Evolutionary conservation across 306 rosid genomes (phyloP).

Genomic region (Elaeagnus macrophylla): DNA sequence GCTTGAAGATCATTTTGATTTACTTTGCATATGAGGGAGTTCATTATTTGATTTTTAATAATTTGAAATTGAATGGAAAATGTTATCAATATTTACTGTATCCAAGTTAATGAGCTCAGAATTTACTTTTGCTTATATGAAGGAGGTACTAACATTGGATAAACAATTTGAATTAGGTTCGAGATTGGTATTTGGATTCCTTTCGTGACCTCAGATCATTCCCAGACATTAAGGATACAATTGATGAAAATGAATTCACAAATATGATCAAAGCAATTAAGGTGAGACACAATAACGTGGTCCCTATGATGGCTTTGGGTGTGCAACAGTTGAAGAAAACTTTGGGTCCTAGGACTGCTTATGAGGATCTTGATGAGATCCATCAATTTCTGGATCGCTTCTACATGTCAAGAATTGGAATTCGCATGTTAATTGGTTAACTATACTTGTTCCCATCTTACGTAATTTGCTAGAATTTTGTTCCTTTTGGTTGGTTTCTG

Average conservation of each 20-base stretch:
- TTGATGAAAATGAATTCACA: conserved; percentile 65
- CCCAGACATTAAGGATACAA: conserved; percentile 61
- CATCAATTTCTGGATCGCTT: conserved; percentile 90
- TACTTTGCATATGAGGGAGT: conserved; percentile 3
- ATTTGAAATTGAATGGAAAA: no score
- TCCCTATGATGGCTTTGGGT: conserved; percentile 93
- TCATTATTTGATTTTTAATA: no score
- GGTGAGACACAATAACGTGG: conserved; percentile 97
- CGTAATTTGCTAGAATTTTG: conserved; percentile 5
- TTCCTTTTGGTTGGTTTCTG: conserved; percentile 5
- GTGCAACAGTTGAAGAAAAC: conserved; percentile 89
- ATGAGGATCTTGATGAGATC: conserved; percentile 65
- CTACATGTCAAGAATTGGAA: conserved; percentile 97
- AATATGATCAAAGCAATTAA: conserved; percentile 88
- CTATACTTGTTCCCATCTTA: conserved; percentile 11
- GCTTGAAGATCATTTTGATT: neutral
- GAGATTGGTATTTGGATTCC: conserved; percentile 93
- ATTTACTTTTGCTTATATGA: neutral
- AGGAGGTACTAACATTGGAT: conserved; percentile 3
- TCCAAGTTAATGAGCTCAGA: neutral
- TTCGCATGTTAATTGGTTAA: conserved; percentile 93
- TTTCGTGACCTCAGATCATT: conserved; percentile 76
- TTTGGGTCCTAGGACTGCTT: conserved; percentile 36
- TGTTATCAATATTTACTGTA: conserved; percentile 1
- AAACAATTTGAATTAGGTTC: conserved; percentile 41